Evolutionary conservation across 345 rosid genomes (phyloP).

Genomic region (Syzygium grande): DNA sequence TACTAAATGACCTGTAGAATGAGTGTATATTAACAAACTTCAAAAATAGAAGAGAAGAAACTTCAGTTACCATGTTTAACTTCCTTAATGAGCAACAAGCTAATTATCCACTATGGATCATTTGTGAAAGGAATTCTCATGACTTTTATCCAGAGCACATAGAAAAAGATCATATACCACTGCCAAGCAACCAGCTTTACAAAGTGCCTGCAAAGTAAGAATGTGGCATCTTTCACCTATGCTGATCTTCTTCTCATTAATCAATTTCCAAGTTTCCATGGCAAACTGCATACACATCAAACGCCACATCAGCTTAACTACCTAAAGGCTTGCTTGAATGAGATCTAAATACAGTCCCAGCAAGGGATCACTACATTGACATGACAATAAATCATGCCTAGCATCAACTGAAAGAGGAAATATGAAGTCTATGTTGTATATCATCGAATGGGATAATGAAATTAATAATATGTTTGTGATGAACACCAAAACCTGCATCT

Average conservation of each 20-base stretch:
- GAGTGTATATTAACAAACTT: background rate
- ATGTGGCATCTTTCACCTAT: conserved; percentile 34
- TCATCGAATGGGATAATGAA: background rate
- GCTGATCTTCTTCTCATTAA: conserved; percentile 48
- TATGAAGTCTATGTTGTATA: background rate
- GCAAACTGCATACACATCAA: conserved; percentile 48
- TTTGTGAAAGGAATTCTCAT: background rate
- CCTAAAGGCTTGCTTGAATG: background rate
- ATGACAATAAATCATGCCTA: background rate
- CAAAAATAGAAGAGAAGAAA: background rate
- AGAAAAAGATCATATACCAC: conserved; percentile 41
- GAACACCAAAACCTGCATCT: background rate
- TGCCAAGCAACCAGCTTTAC: conserved; percentile 67
- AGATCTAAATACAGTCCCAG: background rate
- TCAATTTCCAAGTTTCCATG: conserved; percentile 69
- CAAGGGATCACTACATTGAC: background rate
- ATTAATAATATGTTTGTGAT: background rate
- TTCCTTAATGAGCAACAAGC: background rate
- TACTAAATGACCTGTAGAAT: background rate
- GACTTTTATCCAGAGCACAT: background rate
- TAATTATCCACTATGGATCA: background rate
- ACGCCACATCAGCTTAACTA: background rate
- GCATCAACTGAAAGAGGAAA: background rate
- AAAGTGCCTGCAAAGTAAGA: conserved; percentile 57
- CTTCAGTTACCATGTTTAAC: background rate